phyloP scores from a whole-genome alignment of 768 basidiomycete genomes.

The Lactarius sp. region DNA sequence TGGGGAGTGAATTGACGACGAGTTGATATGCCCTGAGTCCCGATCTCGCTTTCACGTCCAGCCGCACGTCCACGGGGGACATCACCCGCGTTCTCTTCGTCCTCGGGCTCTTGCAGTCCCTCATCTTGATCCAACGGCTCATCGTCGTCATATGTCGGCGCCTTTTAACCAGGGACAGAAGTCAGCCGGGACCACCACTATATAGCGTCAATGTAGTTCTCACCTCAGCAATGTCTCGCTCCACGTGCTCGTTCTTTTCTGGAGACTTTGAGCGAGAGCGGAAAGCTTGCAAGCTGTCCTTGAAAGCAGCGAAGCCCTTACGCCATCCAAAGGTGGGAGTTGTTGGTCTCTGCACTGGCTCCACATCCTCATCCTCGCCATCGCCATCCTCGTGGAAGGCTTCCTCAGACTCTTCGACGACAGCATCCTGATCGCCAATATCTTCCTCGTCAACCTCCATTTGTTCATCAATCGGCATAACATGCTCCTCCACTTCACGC shows the following conservation, averaged over 20 bases:
- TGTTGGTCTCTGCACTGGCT: conserved; percentile 31
- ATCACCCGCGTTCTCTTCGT: conserved; percentile 24
- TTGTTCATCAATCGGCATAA: conserved; percentile 21
- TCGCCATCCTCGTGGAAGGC: conserved; percentile 30
- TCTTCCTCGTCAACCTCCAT: conserved; percentile 23
- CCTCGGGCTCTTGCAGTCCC: conserved; percentile 13
- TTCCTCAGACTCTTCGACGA: conserved; percentile 14
- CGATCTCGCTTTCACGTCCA: conserved; percentile 4
- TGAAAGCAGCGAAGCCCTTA: conserved; percentile 34
- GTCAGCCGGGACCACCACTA: not conserved
- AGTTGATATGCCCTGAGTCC: not conserved
- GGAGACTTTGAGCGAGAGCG: conserved; percentile 29
- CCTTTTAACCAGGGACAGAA: not conserved
- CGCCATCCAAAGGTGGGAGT: conserved; percentile 32
- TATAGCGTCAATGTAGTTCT: not conserved
- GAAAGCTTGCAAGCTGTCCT: conserved; percentile 32
- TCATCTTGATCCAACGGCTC: conserved; percentile 27
- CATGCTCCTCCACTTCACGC: conserved; percentile 22
- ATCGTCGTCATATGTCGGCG: conserved; percentile 25
- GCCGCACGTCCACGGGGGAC: conserved; percentile 16
- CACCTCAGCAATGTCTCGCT: conserved; percentile 12
- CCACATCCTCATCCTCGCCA: conserved; percentile 24
- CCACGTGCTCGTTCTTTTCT: conserved; percentile 24
- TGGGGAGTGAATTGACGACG: conserved; percentile 26
- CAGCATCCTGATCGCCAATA: conserved; percentile 13